Evolutionary conservation across 2,329 filamentous ascomycete species (phyloP).

Genomic region (Emergomyces orientalis): DNA sequence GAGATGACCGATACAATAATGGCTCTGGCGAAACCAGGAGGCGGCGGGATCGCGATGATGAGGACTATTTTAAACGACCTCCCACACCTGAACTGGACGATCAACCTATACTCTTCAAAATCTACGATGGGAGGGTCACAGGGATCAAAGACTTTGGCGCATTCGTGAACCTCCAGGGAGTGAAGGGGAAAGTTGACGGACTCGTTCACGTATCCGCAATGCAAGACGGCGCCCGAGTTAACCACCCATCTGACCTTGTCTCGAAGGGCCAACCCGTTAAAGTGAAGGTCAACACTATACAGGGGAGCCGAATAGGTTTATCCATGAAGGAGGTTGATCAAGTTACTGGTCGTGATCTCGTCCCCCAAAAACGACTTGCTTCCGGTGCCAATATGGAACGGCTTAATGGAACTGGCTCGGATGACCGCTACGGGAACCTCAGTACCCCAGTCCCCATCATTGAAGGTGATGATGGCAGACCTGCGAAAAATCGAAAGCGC

Average conservation of each 20-base stretch:
- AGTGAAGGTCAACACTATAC: conserved; percentile 83
- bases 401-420: conserved; percentile 52
- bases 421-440: conserved; percentile 50
- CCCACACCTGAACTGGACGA: conserved; percentile 73
- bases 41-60: conserved; percentile 33
- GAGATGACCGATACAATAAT: conserved; percentile 33
- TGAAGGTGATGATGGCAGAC: conserved; percentile 49
- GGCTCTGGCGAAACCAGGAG: conserved; percentile 35
- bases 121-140: conserved; percentile 84
- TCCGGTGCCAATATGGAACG: conserved; percentile 86
- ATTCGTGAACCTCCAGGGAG: conserved; percentile 84
- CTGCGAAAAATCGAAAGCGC: conserved; percentile 65
- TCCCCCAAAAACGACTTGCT: conserved; percentile 65
- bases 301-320: conserved; percentile 70
- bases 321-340: conserved; percentile 99
- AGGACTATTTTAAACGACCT: conserved; percentile 55
- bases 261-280: conserved; percentile 74
- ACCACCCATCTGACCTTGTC: conserved; percentile 83
- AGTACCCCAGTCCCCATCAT: conserved; percentile 52
- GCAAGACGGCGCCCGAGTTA: conserved; percentile 72
- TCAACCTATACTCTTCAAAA: conserved; percentile 67
- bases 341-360: conserved; percentile 70
- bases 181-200: conserved; percentile 82
- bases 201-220: conserved; percentile 90
- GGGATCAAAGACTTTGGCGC: conserved; percentile 92